These are phyloP conservation scores for Wickerhamomyces silvicola DNA, from an alignment of 805 yeast species.

Conservation along the genomic window DNA sequence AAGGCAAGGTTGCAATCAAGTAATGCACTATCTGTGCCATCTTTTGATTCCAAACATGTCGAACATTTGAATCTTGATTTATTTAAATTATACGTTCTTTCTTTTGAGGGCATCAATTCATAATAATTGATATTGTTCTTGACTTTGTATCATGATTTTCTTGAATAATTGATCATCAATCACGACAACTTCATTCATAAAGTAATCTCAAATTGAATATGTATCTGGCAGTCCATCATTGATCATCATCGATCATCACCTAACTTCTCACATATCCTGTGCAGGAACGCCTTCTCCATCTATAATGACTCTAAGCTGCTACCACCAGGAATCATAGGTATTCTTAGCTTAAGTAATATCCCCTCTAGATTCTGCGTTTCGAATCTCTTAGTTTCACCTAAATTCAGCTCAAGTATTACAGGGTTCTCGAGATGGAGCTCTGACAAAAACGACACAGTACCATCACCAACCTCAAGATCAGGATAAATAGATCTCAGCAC, in stretches of 20 bases:
- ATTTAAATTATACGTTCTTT: constrained; percentile 25
- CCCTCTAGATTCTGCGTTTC: constrained; percentile 23
- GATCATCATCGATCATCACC: too few species aligned
- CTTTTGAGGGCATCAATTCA: constrained; percentile 20
- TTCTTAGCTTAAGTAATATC: too few species aligned
- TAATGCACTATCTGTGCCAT: constrained; percentile 35
- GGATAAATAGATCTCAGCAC: constrained; percentile 37
- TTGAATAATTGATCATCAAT: neutral
- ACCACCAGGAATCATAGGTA: too few species aligned
- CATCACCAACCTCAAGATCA: constrained; percentile 21
- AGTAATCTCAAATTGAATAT: constrained; percentile 36
- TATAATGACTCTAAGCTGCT: too few species aligned
- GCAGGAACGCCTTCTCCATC: too few species aligned
- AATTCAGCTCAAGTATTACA: constrained; percentile 2
- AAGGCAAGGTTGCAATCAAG: constrained; percentile 43
- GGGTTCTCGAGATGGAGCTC: constrained; percentile 1
- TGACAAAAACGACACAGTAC: neutral
- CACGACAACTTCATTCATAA: constrained; percentile 21
- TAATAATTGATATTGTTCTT: constrained; percentile 11
- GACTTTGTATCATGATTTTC: neutral
- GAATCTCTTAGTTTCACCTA: constrained; percentile 10
- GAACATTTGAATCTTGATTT: constrained; percentile 40
- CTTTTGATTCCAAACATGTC: constrained; percentile 46
- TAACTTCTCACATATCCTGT: constrained; percentile 28
- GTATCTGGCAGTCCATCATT: constrained; percentile 25